Evolutionary conservation across 1,284 basidiomycete genomes (phyloP).

Genomic region (Vanrija sp.): DNA sequence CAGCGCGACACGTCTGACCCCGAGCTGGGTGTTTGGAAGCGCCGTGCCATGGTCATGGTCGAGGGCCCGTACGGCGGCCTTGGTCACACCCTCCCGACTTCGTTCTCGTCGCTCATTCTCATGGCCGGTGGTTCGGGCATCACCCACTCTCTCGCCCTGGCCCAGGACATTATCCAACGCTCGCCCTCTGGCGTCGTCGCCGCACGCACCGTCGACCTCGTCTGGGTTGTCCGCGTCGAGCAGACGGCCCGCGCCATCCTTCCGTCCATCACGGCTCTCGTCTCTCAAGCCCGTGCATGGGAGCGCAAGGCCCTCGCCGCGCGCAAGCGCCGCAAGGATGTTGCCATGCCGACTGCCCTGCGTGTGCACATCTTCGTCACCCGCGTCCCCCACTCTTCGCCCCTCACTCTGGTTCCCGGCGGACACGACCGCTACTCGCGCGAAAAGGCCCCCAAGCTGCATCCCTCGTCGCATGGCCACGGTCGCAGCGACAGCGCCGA

Average conservation of each 20-base stretch:
- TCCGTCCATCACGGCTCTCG: conserved; percentile 31
- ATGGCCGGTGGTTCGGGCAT: conserved; percentile 48
- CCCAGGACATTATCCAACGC: conserved; percentile 35
- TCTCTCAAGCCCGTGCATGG: conserved; percentile 34
- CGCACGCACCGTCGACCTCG: conserved; percentile 41
- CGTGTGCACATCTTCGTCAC: conserved; percentile 44
- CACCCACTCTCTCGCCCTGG: conserved; percentile 37
- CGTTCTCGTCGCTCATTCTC: conserved; percentile 44
- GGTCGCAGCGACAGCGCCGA: not conserved
- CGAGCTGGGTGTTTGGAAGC: conserved; percentile 6
- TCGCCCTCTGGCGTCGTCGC: conserved; percentile 42
- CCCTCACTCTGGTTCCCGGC: conserved; percentile 26
- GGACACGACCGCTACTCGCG: not conserved
- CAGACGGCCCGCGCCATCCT: conserved; percentile 37
- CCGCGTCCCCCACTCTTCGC: conserved; percentile 31
- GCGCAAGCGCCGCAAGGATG: conserved; percentile 19
- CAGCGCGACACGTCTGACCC: not conserved
- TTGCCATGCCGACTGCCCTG: conserved; percentile 29
- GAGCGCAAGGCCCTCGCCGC: conserved; percentile 30
- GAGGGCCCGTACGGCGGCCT: conserved; percentile 48
- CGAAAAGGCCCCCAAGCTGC: not conserved
- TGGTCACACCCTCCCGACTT: conserved; percentile 39
- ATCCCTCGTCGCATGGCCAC: not conserved
- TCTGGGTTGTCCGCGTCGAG: conserved; percentile 45
- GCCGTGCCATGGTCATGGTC: conserved; percentile 25